Conservation (phyloP, 2,329 filamentous ascomycete species). For the Botrytis deweyae region DNA sequence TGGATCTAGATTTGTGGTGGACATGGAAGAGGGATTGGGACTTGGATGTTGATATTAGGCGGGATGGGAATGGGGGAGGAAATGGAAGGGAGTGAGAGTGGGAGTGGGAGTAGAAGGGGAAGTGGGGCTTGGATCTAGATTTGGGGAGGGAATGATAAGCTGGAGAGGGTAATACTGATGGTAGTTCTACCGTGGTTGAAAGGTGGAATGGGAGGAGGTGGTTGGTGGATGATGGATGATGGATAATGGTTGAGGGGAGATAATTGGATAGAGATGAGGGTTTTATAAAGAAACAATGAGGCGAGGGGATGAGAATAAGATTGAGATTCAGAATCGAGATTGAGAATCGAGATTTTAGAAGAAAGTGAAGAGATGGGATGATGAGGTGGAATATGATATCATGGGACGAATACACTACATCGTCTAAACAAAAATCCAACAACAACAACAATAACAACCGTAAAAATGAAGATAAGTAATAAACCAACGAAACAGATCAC, state of each 20-base stretch:
- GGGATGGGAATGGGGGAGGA: no score
- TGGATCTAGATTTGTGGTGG: no score
- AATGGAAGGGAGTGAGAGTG: no score
- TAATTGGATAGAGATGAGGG: neutral
- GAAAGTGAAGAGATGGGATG: neutral
- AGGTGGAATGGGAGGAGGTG: neutral
- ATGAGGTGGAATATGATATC: neutral
- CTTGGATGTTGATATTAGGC: no score
- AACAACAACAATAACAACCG: neutral
- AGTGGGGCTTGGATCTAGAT: no score
- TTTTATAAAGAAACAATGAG: no score
- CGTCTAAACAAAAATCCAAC: neutral
- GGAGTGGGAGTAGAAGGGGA: no score
- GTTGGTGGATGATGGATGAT: no score
- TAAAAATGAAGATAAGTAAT: neutral
- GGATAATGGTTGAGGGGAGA: neutral
- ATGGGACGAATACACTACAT: neutral
- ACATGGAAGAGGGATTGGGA: no score
- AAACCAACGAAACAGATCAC: rapidly evolving
- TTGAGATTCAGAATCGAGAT: no score
- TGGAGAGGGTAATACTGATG: neutral
- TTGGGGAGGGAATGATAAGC: neutral
- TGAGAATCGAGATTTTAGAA: neutral
- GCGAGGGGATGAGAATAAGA: no score
- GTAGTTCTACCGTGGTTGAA: rapidly evolving